Conservation (phyloP, 2,329 filamentous ascomycete genomes). For the Alternaria alternata region DNA sequence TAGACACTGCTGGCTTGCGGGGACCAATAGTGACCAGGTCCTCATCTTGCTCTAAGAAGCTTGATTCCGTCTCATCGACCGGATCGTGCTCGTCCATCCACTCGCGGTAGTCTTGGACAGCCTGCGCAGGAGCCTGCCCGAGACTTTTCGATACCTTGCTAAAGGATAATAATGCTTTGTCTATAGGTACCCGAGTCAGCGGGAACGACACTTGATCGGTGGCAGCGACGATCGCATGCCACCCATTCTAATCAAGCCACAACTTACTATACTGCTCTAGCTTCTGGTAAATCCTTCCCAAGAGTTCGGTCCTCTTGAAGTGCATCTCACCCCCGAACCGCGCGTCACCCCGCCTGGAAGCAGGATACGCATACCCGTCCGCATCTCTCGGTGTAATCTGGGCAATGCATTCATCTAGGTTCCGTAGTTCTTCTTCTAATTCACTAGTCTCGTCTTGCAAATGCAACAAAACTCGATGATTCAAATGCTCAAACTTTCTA, state of each 20-base stretch:
- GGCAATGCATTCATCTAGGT: conserved; percentile 69
- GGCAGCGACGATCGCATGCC: conserved; percentile 1
- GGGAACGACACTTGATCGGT: neutral
- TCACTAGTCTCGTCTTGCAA: conserved; percentile 86
- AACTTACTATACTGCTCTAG: conserved; percentile 70
- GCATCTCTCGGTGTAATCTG: conserved; percentile 45
- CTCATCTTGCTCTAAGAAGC: conserved; percentile 64
- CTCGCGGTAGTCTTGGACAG: conserved; percentile 62
- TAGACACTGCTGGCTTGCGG: conserved; percentile 14
- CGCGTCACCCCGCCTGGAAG: conserved; percentile 67
- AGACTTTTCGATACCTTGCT: conserved; percentile 61
- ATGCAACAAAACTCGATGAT: conserved; percentile 82
- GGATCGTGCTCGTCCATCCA: conserved; percentile 65
- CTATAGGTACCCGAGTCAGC: conserved; percentile 28
- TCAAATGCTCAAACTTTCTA: conserved; percentile 80
- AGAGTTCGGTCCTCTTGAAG: conserved; percentile 66
- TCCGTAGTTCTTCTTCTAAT: conserved; percentile 78
- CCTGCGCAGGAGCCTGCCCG: conserved; percentile 58
- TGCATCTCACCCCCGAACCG: conserved; percentile 65
- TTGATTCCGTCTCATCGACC: conserved; percentile 66
- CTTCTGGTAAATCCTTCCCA: conserved; percentile 71
- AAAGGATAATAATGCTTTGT: conserved; percentile 67
- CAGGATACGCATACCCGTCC: conserved; percentile 55
- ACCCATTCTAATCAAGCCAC: neutral
- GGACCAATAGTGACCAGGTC: conserved; percentile 61